phyloP scores from a whole-genome alignment of 2,329 filamentous ascomycete genomes.

The Cadophora malorum region DNA sequence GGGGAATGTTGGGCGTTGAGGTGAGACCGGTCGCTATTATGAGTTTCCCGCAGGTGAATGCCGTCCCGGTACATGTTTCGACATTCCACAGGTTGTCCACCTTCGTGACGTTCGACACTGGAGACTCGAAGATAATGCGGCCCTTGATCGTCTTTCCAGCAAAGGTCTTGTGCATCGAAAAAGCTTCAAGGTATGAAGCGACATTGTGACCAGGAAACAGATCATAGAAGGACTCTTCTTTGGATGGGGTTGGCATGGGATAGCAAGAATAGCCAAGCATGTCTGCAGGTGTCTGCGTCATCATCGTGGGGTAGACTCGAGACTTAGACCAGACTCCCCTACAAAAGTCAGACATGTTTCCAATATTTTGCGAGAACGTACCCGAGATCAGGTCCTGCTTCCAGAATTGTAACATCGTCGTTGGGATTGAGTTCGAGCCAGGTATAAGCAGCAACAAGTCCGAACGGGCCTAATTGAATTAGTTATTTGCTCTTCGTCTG shows the following conservation, averaged over 20 bases:
- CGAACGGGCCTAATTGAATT: conserved; percentile 23
- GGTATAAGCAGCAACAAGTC: conserved; percentile 29
- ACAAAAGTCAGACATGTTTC: background rate
- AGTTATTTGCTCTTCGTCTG: background rate
- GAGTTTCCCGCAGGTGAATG: conserved; percentile 39
- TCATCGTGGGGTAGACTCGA: conserved; percentile 23
- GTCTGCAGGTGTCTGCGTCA: conserved; percentile 43
- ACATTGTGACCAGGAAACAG: conserved; percentile 43
- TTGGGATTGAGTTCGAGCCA: conserved; percentile 32
- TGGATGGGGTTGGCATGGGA: conserved; percentile 40
- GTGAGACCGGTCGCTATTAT: conserved; percentile 46
- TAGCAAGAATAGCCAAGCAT: conserved; percentile 45
- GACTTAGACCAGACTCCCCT: conserved; percentile 27
- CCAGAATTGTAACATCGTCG: conserved; percentile 27
- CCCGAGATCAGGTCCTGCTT: conserved; percentile 28
- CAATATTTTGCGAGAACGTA: background rate
- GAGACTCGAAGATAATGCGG: conserved; percentile 36
- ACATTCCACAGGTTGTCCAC: conserved; percentile 33
- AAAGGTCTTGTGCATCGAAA: conserved; percentile 33
- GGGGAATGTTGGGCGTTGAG: conserved; percentile 40
- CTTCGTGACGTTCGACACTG: conserved; percentile 37
- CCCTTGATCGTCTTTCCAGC: conserved; percentile 35
- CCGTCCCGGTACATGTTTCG: conserved; percentile 6
- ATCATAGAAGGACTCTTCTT: conserved; percentile 38
- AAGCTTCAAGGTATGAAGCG: conserved; percentile 41